Evolutionary conservation across 2,329 filamentous ascomycete genomes (phyloP).

Genomic region (Hypoxylon sp.): DNA sequence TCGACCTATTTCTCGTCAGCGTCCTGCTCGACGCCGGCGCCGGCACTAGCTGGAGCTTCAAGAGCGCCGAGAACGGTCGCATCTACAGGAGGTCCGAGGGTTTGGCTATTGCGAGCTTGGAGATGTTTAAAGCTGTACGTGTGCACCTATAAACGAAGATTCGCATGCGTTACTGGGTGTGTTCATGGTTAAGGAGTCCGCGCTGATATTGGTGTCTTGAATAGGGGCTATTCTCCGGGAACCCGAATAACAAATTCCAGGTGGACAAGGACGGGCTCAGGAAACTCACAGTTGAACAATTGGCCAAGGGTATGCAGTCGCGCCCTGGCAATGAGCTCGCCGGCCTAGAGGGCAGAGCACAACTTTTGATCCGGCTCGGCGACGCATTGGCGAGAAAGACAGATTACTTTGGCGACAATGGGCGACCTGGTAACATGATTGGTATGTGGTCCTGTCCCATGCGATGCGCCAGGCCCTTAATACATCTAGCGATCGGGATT

Average conservation of each 20-base stretch:
- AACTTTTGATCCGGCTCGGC: slow-evolving; percentile 81
- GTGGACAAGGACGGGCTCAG: slow-evolving; percentile 88
- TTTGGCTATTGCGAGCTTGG: slow-evolving; percentile 74
- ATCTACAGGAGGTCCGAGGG: slow-evolving; percentile 82
- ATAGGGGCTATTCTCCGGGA: slow-evolving; percentile 86
- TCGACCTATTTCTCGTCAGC: slow-evolving; percentile 78
- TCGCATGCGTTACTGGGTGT: background rate
- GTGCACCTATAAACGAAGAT: background rate
- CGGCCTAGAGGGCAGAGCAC: slow-evolving; percentile 86
- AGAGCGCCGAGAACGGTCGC: slow-evolving; percentile 88
- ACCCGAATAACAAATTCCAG: slow-evolving; percentile 84
- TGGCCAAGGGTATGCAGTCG: slow-evolving; percentile 89
- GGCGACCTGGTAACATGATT: slow-evolving; percentile 93
- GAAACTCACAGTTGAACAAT: slow-evolving; percentile 78
- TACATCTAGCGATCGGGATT: slow-evolving; percentile 9
- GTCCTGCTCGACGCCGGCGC: slow-evolving; percentile 90
- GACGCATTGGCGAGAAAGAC: slow-evolving; percentile 81
- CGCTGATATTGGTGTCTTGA: slow-evolving; percentile 23
- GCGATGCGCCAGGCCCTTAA: background rate
- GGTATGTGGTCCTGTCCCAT: slow-evolving; percentile 67
- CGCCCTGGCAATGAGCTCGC: slow-evolving; percentile 84
- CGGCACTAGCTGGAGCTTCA: slow-evolving; percentile 92
- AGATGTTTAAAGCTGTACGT: slow-evolving; percentile 87
- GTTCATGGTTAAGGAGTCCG: background rate
- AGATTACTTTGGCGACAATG: slow-evolving; percentile 87